These are phyloP conservation scores for Calonectria hongkongensis DNA, from an alignment of 2,329 filamentous ascomycete genomes.

Conservation along the genomic window DNA sequence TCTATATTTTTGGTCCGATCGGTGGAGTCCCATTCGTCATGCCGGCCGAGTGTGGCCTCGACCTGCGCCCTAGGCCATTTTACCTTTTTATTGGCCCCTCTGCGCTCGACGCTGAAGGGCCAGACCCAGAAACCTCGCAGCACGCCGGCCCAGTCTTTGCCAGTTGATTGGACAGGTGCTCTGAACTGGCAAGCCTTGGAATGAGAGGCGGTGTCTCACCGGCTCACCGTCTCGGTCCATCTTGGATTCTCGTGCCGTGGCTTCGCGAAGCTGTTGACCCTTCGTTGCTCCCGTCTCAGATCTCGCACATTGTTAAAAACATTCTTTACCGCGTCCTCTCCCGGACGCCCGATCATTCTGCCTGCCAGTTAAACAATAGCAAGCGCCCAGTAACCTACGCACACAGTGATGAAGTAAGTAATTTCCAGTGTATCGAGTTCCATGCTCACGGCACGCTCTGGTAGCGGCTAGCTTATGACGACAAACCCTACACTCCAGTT, in stretches of 20 bases:
- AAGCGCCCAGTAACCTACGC: constrained; percentile 33
- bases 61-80: constrained; percentile 41
- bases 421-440: constrained; percentile 19
- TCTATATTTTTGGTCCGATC: neutral
- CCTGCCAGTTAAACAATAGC: constrained; percentile 30
- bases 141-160: constrained; percentile 34
- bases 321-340: constrained; percentile 38
- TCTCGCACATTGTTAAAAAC: constrained; percentile 40
- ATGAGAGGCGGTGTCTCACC: constrained; percentile 43
- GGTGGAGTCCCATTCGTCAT: constrained; percentile 36
- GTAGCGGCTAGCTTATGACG: constrained; percentile 2
- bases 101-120: constrained; percentile 19
- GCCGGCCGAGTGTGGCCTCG: constrained; percentile 46
- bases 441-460: neutral
- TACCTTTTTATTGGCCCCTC: constrained; percentile 32
- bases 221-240: constrained; percentile 48
- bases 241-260: constrained; percentile 45
- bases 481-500: constrained; percentile 7
- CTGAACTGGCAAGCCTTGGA: constrained; percentile 37
- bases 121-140: constrained; percentile 25
- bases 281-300: constrained; percentile 48
- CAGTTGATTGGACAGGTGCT: constrained; percentile 44
- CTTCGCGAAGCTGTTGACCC: constrained; percentile 38
- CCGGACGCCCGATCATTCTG: constrained; percentile 36
- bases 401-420: constrained; percentile 33